These are phyloP conservation scores for Acanthamoeba rhysodes DNA, from an alignment of 208 protist species.

Conservation along the genomic window DNA sequence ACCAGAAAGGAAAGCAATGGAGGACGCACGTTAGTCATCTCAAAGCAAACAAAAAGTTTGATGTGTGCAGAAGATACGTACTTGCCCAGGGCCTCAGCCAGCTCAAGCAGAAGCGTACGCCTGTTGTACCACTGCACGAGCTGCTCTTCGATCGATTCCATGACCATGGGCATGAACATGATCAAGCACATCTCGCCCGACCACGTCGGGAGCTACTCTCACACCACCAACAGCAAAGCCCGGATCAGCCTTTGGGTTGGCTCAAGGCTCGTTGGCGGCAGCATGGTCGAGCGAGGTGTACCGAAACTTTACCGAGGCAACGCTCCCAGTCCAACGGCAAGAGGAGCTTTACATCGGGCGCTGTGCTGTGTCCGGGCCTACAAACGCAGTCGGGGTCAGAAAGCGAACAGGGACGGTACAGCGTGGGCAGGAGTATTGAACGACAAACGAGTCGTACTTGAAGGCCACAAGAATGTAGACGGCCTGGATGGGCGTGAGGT, in stretches of 20 bases:
- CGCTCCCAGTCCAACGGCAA: constrained; percentile 32
- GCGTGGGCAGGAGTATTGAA: too few relatives aligned
- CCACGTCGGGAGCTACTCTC: neutral
- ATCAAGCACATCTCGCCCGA: constrained; percentile 38
- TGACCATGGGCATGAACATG: neutral
- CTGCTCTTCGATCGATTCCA: neutral
- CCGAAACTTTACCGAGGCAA: neutral
- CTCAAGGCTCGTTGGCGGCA: neutral
- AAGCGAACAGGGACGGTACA: too few relatives aligned
- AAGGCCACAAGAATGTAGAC: neutral
- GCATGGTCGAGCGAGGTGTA: neutral
- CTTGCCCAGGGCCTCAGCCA: constrained; percentile 4
- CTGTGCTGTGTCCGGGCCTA: neutral
- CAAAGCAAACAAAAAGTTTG: neutral
- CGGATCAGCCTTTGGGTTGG: too few relatives aligned
- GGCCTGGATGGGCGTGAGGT: neutral
- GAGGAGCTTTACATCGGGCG: neutral
- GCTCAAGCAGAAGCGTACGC: neutral
- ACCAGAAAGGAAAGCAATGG: too few relatives aligned
- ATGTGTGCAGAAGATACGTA: neutral
- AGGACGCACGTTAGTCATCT: neutral
- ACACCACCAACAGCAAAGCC: neutral
- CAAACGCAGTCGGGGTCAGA: neutral
- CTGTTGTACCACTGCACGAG: neutral
- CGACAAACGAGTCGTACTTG: neutral